A percentile compares a stretch with the other conserved stretches of the same genome.
Evolutionary conservation across 139 green algal species (phyloP).

Genomic region (Chlorella sp.): DNA sequence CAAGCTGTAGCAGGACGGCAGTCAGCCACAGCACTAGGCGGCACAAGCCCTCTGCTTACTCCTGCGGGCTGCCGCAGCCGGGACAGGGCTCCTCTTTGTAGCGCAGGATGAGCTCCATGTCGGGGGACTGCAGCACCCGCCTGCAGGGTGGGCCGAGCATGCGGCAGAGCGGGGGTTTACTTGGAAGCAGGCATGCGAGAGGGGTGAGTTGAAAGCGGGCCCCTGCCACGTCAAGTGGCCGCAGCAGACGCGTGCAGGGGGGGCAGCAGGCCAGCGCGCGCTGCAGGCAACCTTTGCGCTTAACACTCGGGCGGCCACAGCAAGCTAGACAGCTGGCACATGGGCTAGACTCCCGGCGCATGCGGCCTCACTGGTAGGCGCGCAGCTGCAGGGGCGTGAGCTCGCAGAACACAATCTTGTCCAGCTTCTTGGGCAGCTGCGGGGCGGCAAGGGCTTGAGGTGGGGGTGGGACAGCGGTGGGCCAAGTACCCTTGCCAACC

Average conservation of each 20-base stretch:
- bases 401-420: slow-evolving; percentile 80
- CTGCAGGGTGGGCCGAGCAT: not conserved
- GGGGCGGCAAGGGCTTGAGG: not conserved
- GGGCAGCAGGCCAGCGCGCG: no score
- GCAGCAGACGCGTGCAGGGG: not conserved
- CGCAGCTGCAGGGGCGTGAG: slow-evolving; percentile 65
- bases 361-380: slow-evolving; percentile 57
- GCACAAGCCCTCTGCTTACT: no score
- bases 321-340: no score
- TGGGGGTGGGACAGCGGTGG: slow-evolving; percentile 22
- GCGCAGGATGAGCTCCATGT: slow-evolving; percentile 63
- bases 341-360: no score
- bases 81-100: slow-evolving; percentile 45
- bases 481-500: no score
- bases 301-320: no score
- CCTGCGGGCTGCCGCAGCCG: slow-evolving; percentile 36
- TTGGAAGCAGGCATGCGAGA: no score
- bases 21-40: no score
- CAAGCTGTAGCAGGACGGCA: no score
- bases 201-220: no score
- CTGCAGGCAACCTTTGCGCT: not conserved
- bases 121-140: slow-evolving; percentile 54
- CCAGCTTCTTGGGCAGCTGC: slow-evolving; percentile 71
- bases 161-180: no score
- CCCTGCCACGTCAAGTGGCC: no score